These are phyloP conservation scores for Scutellaria galericulata DNA, from an alignment of 257 asterid genomes.

Conservation along the genomic window DNA sequence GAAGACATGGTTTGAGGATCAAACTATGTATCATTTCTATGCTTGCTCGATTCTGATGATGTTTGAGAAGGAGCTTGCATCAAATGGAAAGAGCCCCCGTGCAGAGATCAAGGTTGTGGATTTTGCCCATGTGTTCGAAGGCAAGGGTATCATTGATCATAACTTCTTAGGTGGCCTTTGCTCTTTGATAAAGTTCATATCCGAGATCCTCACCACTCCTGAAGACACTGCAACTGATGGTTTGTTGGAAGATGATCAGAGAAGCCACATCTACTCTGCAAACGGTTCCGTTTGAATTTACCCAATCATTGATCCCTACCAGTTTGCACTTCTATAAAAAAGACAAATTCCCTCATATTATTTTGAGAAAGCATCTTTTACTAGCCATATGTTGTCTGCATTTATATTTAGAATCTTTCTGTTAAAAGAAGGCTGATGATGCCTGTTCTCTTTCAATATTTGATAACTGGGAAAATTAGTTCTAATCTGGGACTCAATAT, in stretches of 20 bases:
- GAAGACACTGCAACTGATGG: constrained; percentile 46
- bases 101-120: constrained; percentile 77
- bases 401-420: not conserved
- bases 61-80: constrained; percentile 68
- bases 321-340: too few species aligned
- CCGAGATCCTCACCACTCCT: constrained; percentile 64
- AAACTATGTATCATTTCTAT: constrained; percentile 74
- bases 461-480: not conserved
- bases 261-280: constrained; percentile 36
- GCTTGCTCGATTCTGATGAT: constrained; percentile 71
- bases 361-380: not conserved
- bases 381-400: not conserved
- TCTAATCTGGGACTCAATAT: not conserved
- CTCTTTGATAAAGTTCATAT: constrained; percentile 77
- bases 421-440: constrained; percentile 1
- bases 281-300: constrained; percentile 43
- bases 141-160: constrained; percentile 76
- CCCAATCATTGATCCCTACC: constrained; percentile 1
- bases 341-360: not conserved
- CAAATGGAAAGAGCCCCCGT: constrained; percentile 45
- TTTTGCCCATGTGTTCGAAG: constrained; percentile 84
- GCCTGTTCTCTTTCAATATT: not conserved
- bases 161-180: constrained; percentile 91
- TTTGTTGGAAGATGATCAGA: constrained; percentile 42
- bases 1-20: constrained; percentile 95